Conservation (phyloP, 345 rosid genomes). For the Populus davidiana region DNA sequence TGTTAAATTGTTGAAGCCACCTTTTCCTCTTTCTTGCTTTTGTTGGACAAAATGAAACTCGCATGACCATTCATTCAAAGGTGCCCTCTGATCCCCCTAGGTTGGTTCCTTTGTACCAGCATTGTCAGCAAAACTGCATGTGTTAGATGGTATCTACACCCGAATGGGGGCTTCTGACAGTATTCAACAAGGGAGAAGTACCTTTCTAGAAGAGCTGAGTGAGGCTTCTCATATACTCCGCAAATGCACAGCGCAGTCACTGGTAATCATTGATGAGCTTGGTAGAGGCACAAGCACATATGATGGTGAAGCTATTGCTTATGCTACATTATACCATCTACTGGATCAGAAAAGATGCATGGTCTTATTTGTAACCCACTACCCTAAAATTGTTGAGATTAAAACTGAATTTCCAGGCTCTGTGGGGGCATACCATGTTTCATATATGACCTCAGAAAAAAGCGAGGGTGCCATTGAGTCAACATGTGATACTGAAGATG, state of each 20-base stretch:
- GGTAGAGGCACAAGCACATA: constrained; percentile 97
- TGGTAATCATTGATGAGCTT: constrained; percentile 90
- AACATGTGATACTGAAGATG: constrained; percentile 49
- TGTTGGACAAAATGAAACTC: constrained; percentile 5
- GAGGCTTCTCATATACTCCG: constrained; percentile 73
- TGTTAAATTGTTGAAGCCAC: no score
- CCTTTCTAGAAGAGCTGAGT: constrained; percentile 86
- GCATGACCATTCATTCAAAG: constrained; percentile 11
- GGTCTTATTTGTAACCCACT: constrained; percentile 92
- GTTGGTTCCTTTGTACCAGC: constrained; percentile 98
- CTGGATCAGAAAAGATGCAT: constrained; percentile 61
- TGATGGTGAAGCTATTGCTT: constrained; percentile 91
- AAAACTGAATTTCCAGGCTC: constrained; percentile 48
- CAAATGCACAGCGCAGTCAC: constrained; percentile 64
- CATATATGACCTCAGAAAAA: constrained; percentile 59
- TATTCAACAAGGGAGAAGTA: constrained; percentile 89
- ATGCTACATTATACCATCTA: constrained; percentile 79
- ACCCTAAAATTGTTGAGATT: constrained; percentile 74
- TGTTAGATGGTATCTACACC: constrained; percentile 79
- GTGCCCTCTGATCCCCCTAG: constrained; percentile 43
- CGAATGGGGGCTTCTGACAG: constrained; percentile 97
- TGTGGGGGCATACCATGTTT: constrained; percentile 78
- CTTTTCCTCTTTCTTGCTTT: constrained; percentile 1
- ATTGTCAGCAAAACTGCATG: constrained; percentile 65
- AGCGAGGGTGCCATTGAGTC: constrained; percentile 17